These are phyloP conservation scores for Mortierella sp. DNA, from an alignment of 371 early-diverging fungal species.

Conservation along the genomic window DNA sequence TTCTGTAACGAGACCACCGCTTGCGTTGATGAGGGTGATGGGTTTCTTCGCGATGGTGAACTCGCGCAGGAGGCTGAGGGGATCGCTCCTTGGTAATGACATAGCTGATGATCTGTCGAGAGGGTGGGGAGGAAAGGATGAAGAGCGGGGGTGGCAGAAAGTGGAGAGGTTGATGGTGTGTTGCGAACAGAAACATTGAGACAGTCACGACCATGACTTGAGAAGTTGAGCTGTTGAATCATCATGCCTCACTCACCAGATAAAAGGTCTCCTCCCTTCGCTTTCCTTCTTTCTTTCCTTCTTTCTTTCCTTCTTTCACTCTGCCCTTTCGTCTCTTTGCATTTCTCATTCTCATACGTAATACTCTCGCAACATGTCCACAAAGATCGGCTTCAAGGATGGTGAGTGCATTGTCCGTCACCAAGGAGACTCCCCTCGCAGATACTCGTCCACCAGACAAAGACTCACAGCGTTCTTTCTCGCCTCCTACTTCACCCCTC, in stretches of 20 bases:
- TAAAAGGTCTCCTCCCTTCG: background rate
- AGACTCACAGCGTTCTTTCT: background rate
- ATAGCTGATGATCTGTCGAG: background rate
- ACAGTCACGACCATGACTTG: slow-evolving; percentile 9
- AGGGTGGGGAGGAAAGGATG: too few relatives aligned
- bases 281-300: background rate
- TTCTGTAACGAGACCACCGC: slow-evolving; percentile 59
- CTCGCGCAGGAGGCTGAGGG: slow-evolving; percentile 71
- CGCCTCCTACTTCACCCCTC: background rate
- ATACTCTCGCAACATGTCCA: background rate
- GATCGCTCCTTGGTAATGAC: slow-evolving; percentile 54
- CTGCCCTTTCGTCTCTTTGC: slow-evolving; percentile 1
- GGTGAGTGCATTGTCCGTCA: slow-evolving; percentile 41
- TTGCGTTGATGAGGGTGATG: slow-evolving; percentile 59
- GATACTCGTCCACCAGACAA: background rate
- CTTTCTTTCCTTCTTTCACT: background rate
- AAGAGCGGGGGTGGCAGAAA: too few relatives aligned
- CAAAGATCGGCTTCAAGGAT: slow-evolving; percentile 60
- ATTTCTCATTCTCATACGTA: background rate
- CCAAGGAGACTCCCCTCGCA: too few relatives aligned
- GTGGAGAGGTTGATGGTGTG: background rate
- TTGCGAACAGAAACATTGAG: too few relatives aligned
- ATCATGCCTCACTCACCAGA: background rate
- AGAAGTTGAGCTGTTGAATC: too few relatives aligned
- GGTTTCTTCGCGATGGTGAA: slow-evolving; percentile 67